Evolutionary conservation across 2,329 filamentous ascomycete genomes (phyloP).

Genomic region (Cercospora nicotianae): DNA sequence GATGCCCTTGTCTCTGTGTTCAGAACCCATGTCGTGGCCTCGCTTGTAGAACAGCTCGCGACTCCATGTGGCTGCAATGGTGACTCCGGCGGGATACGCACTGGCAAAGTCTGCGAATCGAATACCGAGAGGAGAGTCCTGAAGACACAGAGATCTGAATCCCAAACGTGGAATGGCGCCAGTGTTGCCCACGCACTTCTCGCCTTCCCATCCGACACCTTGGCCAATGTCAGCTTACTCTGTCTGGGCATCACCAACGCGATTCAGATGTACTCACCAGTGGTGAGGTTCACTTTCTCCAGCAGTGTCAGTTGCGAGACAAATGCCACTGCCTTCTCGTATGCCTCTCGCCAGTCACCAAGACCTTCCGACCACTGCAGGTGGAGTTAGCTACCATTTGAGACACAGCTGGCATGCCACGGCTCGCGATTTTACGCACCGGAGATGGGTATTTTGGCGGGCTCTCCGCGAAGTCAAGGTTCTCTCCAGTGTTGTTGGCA

Average conservation of each 20-base stretch:
- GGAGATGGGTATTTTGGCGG: slow-evolving; percentile 80
- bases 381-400: neutral
- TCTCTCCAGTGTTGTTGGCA: slow-evolving; percentile 19
- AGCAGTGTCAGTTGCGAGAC: slow-evolving; percentile 78
- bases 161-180: slow-evolving; percentile 70
- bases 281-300: slow-evolving; percentile 95
- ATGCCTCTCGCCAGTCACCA: slow-evolving; percentile 74
- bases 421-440: neutral
- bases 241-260: neutral
- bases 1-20: slow-evolving; percentile 72
- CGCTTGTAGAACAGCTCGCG: slow-evolving; percentile 67
- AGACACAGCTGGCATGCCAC: neutral
- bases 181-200: slow-evolving; percentile 73
- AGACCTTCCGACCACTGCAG: slow-evolving; percentile 68
- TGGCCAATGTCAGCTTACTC: neutral
- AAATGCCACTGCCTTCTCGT: slow-evolving; percentile 72
- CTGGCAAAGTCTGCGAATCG: slow-evolving; percentile 77
- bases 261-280: slow-evolving; percentile 38
- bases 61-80: slow-evolving; percentile 81
- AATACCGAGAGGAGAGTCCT: slow-evolving; percentile 80
- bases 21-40: slow-evolving; percentile 71
- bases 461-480: slow-evolving; percentile 43
- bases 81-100: slow-evolving; percentile 76
- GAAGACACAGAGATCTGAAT: slow-evolving; percentile 74
- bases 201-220: slow-evolving; percentile 73